Evolutionary conservation across 2,329 filamentous ascomycete species (phyloP).

Genomic region (Diaporthe humulicola): DNA sequence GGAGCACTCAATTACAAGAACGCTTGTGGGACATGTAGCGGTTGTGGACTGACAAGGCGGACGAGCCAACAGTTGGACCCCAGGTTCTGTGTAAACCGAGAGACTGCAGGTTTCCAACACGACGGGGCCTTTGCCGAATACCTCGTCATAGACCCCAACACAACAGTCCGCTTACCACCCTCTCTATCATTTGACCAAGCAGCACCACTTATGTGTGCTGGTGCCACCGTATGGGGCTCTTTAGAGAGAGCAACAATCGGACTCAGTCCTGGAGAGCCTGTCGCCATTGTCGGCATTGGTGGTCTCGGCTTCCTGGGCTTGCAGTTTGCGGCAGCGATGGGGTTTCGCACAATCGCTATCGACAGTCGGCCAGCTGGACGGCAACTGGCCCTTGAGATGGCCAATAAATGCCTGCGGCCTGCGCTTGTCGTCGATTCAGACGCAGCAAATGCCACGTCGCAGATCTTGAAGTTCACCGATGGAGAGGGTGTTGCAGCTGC

Average conservation of each 20-base stretch:
- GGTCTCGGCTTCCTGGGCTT: slow-evolving; percentile 12
- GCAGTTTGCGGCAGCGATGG: slow-evolving; percentile 16
- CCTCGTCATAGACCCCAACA: slow-evolving; percentile 47
- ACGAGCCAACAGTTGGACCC: slow-evolving; percentile 29
- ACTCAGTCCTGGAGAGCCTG: background rate
- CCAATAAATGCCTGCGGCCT: background rate
- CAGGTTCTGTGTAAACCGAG: slow-evolving; percentile 48
- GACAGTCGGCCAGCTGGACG: slow-evolving; percentile 17
- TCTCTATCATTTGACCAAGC: slow-evolving; percentile 13
- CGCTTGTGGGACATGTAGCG: background rate
- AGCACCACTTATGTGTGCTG: slow-evolving; percentile 9
- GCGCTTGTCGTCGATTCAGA: slow-evolving; percentile 14
- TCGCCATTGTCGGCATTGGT: slow-evolving; percentile 7
- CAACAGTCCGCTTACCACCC: background rate
- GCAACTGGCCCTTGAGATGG: slow-evolving; percentile 5
- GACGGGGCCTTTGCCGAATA: slow-evolving; percentile 53
- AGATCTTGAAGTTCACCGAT: slow-evolving; percentile 10
- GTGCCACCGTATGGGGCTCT: slow-evolving; percentile 4
- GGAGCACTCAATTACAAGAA: slow-evolving; percentile 37
- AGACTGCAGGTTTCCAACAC: slow-evolving; percentile 51
- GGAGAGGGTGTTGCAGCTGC: slow-evolving; percentile 3
- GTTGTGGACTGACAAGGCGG: slow-evolving; percentile 3
- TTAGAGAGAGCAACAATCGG: background rate
- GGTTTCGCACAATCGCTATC: background rate
- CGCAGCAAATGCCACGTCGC: background rate